Base-by-base conservation (phyloP, 2,329 filamentous ascomycete genomes). In the Raffaelea ambrosiae region DNA sequence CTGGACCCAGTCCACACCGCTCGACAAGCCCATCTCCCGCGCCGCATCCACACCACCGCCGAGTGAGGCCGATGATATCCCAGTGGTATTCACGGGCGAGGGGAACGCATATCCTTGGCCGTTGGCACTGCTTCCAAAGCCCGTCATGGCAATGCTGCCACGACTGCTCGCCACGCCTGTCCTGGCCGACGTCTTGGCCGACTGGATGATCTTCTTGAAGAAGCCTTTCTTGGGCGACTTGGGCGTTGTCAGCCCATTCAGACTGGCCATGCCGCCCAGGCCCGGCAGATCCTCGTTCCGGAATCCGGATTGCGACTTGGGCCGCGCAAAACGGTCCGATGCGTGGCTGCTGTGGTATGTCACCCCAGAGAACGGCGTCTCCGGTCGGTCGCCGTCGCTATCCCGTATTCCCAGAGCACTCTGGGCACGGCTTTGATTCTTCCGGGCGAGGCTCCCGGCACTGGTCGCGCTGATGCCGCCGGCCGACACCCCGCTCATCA, bases 401-500 rank as follows among this genome's bases (percentile, higher is more conserved):
- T 79, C 79, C 21, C 77, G 73, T 48, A 76, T 73, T 38, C 79
- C 82, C 54, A 86, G 65, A 3, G 81, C 79, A 59, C 83, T 88
- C 53, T 80, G 78, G 16, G 83, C 74, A 52, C 56, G 53, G 61
- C 55, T 65, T 60, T 73, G 65, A 59, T 83, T 84, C 59, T 86
- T 86, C 52, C 90, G 81, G 26, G 89, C 90, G 54, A 94, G 80
- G 66, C 91, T 97, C 47, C 90, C 93, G 16, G 93, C 93, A 66
- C 93, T 97, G 16, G 93, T 97, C 44, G 89, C 87, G 63, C 91
- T 97, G 65, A 96, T 88, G 13, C 79, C 91, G 44, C 90, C 83
- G 1, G 93, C 93, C 46, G 93, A 97, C 46, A 80, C 76, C 3
- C 91, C 93, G 63, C 91, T 97, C 91, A 96, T 96, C 40, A 98